Conservation (phyloP, 2,329 filamentous ascomycete species). For the Biscogniauxia marginata region DNA sequence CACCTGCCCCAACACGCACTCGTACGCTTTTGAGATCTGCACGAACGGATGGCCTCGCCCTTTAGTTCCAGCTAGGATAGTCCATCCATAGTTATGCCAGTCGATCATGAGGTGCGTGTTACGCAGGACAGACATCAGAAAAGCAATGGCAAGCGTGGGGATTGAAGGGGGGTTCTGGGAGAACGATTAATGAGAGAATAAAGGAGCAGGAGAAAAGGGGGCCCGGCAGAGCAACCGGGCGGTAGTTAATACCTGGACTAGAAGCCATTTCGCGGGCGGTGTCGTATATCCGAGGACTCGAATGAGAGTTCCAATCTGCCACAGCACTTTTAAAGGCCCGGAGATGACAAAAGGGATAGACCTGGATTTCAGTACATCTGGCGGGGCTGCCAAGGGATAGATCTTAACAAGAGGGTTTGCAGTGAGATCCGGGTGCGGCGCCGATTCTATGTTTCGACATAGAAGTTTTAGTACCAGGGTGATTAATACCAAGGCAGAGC, state of each 20-base stretch:
- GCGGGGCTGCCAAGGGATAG: constrained; percentile 67
- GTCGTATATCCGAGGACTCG: constrained; percentile 70
- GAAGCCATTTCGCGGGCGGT: constrained; percentile 75
- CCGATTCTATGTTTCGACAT: too few relatives aligned
- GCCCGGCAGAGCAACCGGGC: not conserved
- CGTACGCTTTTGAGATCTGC: constrained; percentile 72
- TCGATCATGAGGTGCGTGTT: constrained; percentile 85
- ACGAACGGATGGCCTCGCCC: constrained; percentile 71
- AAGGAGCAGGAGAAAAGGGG: not conserved
- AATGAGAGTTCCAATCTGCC: constrained; percentile 74
- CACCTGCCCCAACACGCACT: constrained; percentile 65
- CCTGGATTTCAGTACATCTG: constrained; percentile 63
- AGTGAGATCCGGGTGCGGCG: constrained; percentile 74
- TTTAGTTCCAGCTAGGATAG: constrained; percentile 70
- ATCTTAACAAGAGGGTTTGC: constrained; percentile 68
- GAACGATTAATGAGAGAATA: constrained; percentile 16
- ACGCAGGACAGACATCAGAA: constrained; percentile 70
- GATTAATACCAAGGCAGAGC: constrained; percentile 1
- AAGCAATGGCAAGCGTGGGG: constrained; percentile 77
- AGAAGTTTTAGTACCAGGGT: not conserved
- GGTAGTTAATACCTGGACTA: constrained; percentile 63
- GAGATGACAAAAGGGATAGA: constrained; percentile 74
- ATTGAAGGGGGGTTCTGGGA: constrained; percentile 88
- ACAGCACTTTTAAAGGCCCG: constrained; percentile 81
- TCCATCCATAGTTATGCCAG: constrained; percentile 99